Evolutionary conservation across 2,329 filamentous ascomycete genomes (phyloP).

Genomic region (Neonectria ditissima): DNA sequence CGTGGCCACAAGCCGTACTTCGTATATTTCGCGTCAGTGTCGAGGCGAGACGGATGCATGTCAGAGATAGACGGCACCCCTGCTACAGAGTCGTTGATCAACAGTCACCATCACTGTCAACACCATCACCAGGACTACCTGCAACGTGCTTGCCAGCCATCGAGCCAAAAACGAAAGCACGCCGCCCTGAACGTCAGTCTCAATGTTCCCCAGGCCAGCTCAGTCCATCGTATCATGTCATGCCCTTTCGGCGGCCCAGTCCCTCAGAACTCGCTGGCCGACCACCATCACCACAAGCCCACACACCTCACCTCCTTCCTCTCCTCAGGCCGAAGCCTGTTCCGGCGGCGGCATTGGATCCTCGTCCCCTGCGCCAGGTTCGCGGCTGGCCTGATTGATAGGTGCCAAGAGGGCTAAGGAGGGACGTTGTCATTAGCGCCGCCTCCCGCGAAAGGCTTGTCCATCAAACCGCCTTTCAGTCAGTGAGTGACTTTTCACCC

Average conservation of each 20-base stretch:
- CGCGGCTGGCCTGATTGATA: slow-evolving; percentile 32
- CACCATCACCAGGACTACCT: slow-evolving; percentile 2
- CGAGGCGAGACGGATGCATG: slow-evolving; percentile 21
- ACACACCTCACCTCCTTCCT: slow-evolving; percentile 4
- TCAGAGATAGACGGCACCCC: slow-evolving; percentile 34
- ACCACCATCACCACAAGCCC: background rate
- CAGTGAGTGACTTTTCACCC: background rate
- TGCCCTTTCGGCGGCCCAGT: slow-evolving; percentile 10
- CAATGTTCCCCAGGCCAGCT: background rate
- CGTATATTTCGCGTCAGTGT: background rate
- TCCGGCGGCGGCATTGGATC: slow-evolving; percentile 31
- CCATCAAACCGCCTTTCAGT: slow-evolving; percentile 29
- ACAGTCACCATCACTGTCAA: background rate
- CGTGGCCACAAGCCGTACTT: background rate
- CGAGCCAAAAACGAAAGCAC: too few relatives aligned
- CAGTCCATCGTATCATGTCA: slow-evolving; percentile 27
- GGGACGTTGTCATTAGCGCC: slow-evolving; percentile 14
- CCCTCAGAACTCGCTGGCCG: background rate
- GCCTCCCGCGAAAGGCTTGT: slow-evolving; percentile 13
- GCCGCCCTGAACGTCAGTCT: too few relatives aligned
- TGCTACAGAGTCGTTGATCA: slow-evolving; percentile 11
- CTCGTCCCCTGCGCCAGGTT: slow-evolving; percentile 25
- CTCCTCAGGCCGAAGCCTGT: slow-evolving; percentile 25
- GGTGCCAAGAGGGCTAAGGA: slow-evolving; percentile 26
- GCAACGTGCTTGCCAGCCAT: slow-evolving; percentile 5